Conservation (phyloP, 805 yeast genomes). For the Cyberlindnera maritima region DNA sequence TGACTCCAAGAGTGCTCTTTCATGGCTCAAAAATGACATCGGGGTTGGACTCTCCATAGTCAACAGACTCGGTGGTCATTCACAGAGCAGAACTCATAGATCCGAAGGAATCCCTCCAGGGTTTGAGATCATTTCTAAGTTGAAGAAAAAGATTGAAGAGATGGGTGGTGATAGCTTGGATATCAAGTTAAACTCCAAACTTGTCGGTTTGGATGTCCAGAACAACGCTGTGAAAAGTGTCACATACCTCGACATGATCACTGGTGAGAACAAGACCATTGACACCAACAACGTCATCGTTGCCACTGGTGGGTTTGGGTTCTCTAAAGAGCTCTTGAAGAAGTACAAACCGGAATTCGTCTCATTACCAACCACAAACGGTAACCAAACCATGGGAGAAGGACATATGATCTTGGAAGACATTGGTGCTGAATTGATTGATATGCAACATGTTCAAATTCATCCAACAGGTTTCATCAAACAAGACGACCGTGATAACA, state of each 20-base stretch:
- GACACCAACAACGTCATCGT: constrained; percentile 39
- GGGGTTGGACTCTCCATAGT: constrained; percentile 63
- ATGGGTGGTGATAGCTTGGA: constrained; percentile 33
- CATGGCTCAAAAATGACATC: constrained; percentile 68
- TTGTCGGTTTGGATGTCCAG: constrained; percentile 31
- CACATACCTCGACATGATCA: constrained; percentile 34
- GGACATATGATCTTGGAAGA: constrained; percentile 50
- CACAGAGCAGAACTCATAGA: constrained; percentile 77
- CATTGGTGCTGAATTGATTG: constrained; percentile 47
- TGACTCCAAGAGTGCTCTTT: constrained; percentile 64
- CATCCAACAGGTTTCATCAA: constrained; percentile 64
- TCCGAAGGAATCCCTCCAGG: constrained; percentile 65
- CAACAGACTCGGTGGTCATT: constrained; percentile 81
- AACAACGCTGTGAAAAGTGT: constrained; percentile 39
- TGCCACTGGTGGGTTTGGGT: constrained; percentile 60
- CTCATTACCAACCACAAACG: constrained; percentile 53
- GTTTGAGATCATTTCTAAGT: constrained; percentile 49
- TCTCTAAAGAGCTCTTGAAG: constrained; percentile 35
- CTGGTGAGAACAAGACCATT: constrained; percentile 23
- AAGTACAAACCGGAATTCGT: constrained; percentile 46
- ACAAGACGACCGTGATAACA: constrained; percentile 35
- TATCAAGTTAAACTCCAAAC: constrained; percentile 39
- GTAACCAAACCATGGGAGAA: constrained; percentile 55
- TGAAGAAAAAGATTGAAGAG: constrained; percentile 37
- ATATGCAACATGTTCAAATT: constrained; percentile 58